Evolutionary conservation across 768 basidiomycete genomes (phyloP).

Genomic region (Russula emetica): DNA sequence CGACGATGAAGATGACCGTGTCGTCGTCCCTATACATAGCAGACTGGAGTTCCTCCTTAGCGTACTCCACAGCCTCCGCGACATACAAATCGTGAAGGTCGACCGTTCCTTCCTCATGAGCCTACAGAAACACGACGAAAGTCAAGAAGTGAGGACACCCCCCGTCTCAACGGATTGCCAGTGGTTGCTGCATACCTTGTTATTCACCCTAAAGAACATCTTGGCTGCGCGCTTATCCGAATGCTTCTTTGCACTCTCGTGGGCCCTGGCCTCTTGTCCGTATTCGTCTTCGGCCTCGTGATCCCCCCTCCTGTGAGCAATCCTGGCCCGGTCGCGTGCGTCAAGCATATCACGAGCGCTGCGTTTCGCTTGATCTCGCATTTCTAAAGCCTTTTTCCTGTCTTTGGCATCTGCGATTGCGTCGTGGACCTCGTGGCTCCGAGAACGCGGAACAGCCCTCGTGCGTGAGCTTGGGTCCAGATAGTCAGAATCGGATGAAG

Average conservation of each 20-base stretch:
- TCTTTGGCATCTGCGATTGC: background rate
- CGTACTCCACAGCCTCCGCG: slow-evolving; percentile 10
- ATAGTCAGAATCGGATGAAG: background rate
- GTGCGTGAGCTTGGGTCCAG: background rate
- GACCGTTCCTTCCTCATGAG: background rate
- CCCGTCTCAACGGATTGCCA: background rate
- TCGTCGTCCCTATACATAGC: background rate
- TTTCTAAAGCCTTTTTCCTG: background rate
- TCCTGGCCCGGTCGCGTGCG: slow-evolving; percentile 1
- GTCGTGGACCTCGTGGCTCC: background rate
- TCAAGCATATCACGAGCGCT: background rate
- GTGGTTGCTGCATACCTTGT: slow-evolving; percentile 12
- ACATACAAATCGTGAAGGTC: slow-evolving; percentile 20
- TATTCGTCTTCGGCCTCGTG: background rate
- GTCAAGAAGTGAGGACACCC: background rate
- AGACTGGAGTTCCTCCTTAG: slow-evolving; percentile 1
- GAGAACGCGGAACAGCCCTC: background rate
- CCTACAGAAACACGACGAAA: background rate
- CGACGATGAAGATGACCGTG: slow-evolving; percentile 11
- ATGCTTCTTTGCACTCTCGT: background rate
- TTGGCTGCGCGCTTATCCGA: slow-evolving; percentile 5
- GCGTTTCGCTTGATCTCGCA: slow-evolving; percentile 7
- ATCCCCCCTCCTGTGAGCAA: background rate
- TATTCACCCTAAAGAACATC: slow-evolving; percentile 12
- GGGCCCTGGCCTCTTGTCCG: background rate